Evolutionary conservation across 1,284 basidiomycete genomes (phyloP), one percentile per base, ranked within the genome.

Genomic region (Cryptococcus amylolentus): DNA sequence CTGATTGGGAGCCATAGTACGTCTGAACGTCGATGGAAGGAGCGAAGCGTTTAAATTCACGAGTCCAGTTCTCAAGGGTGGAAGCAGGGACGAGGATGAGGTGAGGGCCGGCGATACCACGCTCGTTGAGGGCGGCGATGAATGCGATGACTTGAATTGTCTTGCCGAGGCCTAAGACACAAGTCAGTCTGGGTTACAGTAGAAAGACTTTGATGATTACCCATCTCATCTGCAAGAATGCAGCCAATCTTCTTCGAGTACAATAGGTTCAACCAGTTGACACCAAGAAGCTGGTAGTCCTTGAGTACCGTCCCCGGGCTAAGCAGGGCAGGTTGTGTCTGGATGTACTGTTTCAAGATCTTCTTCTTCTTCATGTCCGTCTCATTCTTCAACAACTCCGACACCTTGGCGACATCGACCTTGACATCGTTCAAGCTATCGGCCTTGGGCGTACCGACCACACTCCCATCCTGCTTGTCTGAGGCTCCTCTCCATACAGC

Each of bases 191-290:
- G 39, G 31, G 4, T 38, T 20, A 20, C n/a, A 12, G 2, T 14
- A 4, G 26, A n/a, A 4, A 27, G 16, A 53, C 52, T 28, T 46
- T 35, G 5, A 18, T 38, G 81, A 84, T 65, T 71, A 88, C 93
- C 92, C 94, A 97, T 97, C 77, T 97, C 93, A 77, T 99, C 95
- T 1, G 95, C 95, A 28, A 99, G 82, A 71, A 99, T 99, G 77
- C 94, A 97, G 58, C 91, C 94, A 51, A 89, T 83, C 57, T 84
- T 83, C 69, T 85, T 87, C 52, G 81, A 82, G 73, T 93, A 94
- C 46, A 98, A 80, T 28, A 98, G 78, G 73, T 91, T 86, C 62
- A 99, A 81, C 96, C 96, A 99, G 73, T 97, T 98, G 59, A 98
- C 84, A n/a, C 96, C 96, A 54, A 96, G 82, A 56, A 98, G 80